Evolutionary conservation across 371 early-diverging fungal genomes (phyloP).

Genomic region (Mortierella sp.): DNA sequence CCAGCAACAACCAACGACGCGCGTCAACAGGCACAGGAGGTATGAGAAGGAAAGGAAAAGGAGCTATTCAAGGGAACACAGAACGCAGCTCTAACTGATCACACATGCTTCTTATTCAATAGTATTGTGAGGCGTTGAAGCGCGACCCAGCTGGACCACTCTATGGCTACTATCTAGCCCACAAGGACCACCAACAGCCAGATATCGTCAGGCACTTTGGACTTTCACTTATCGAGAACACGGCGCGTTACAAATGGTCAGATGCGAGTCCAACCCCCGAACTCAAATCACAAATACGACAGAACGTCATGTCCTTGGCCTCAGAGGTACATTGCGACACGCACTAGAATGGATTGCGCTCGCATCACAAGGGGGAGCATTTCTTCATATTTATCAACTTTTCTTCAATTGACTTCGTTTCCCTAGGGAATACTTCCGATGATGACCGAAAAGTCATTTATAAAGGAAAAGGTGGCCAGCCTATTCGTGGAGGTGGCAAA

Average conservation of each 20-base stretch:
- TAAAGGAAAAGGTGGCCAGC: constrained; percentile 65
- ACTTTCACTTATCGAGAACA: constrained; percentile 63
- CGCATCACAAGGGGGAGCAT: background rate
- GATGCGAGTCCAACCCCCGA: constrained; percentile 41
- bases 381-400: background rate
- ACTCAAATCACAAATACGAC: constrained; percentile 47
- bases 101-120: background rate
- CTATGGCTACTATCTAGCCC: constrained; percentile 63
- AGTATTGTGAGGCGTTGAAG: constrained; percentile 62
- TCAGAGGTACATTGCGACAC: constrained; percentile 42
- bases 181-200: constrained; percentile 53
- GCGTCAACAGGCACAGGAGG: constrained; percentile 60
- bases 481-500: constrained; percentile 69
- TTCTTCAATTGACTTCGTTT: background rate
- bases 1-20: constrained; percentile 54
- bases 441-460: constrained; percentile 46
- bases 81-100: background rate
- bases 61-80: background rate
- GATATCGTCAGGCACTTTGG: constrained; percentile 66
- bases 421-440: constrained; percentile 30
- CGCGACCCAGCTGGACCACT: constrained; percentile 56
- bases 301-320: constrained; percentile 53
- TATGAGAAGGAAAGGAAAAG: constrained; percentile 8
- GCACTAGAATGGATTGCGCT: background rate
- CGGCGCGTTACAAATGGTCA: constrained; percentile 63